Evolutionary conservation across 2,329 filamentous ascomycete species (phyloP), one percentile per base, ranked within the genome.

Genomic region (Proliferodiscus dingleyae): DNA sequence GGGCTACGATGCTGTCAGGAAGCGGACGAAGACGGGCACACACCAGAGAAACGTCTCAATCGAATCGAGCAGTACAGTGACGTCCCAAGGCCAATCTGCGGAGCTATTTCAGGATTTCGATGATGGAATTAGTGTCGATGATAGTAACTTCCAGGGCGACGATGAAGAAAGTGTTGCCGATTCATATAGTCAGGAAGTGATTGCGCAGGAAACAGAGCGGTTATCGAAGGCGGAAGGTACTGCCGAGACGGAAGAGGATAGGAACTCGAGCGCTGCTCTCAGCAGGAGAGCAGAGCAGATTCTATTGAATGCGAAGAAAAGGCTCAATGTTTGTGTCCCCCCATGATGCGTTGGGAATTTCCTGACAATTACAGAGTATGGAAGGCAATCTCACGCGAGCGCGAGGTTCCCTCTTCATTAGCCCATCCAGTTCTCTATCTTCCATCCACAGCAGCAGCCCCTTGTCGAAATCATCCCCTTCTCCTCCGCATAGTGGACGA

Each of bases 281-380:
- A 91, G 88, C 64, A 83, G 84, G 55, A 80, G 89, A 58, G 90
- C 90, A 1, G 90, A 96, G 63, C 75, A 90, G 61, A 96, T 96
- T 61, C 74, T 97, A 45, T 88, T 89, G 45, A 95, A 95, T 67
- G 91, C 91, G 24, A 96, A 96, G 70, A 84, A 82, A 64, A 78
- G 89, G 57, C 73, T 97, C 50, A 93, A 87, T 62, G 89, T 94
- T 74, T 65, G 87, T 68, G 29, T 15, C 40, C 24, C 18, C 41
- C 9, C 32, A 21, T 24, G 22, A 22, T 26, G 18, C 19, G 26
- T 9, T 24, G 22, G 10, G 15, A 13, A 43, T 28, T 46, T 47
- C 33, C 52, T 61, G 39, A 59, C 45, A 21, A 23, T 32, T 46
- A 18, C 64, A 94, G 89, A 86, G 87, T 24, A 95, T 96, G 89